Base-by-base conservation (phyloP, 2,329 filamentous ascomycete genomes). In the Aureobasidium vineae region DNA sequence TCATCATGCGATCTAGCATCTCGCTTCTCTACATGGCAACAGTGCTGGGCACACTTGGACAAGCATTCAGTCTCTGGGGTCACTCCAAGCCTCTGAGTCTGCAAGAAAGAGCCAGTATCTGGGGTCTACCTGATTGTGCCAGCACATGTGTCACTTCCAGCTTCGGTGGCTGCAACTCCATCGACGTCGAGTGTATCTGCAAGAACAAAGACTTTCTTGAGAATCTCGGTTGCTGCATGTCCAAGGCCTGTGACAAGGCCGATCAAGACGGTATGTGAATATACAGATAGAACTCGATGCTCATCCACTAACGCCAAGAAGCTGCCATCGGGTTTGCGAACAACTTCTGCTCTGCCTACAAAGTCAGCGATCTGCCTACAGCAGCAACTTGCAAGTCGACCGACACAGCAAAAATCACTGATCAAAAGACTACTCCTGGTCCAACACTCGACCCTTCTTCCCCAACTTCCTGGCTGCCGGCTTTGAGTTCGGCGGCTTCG, bases 151-250 rank as follows among this genome's bases (percentile, higher is more conserved):
- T 79, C 21, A 74, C 75, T 43, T 72, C 67, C 69, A 70, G 71
- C 65, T 77, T 77, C 40, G 77, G 76, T 49, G 74, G 73, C 63
- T 81, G 79, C 71, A 66, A 69, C 45, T 68, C 70, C 6, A 69
- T 80, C 67, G 76, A 80, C 59, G 74, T 80, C 61, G 71, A 73
- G 41, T 81, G 79, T 70, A 79, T 81, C 68, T 81, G 79, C 71
- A 70, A 69, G 31, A 79, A 78, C 72, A 67, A 65, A 2, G 68
- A 69, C 3, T 72, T 78, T 40, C 76, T 81, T 63, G 57, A 67
- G 45, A 71, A 70, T 15, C 71, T 81, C 33, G 76, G 77, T 2
- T 81, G 79, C 75, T 81, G 79, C 69, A 77, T 81, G 43, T 72
- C 73, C 60, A 69, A 70, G 26, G 67, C 68, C 5, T 81, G 79